Conservation (phyloP, 305 asterid genomes). For the Fraxinus paxiana region DNA sequence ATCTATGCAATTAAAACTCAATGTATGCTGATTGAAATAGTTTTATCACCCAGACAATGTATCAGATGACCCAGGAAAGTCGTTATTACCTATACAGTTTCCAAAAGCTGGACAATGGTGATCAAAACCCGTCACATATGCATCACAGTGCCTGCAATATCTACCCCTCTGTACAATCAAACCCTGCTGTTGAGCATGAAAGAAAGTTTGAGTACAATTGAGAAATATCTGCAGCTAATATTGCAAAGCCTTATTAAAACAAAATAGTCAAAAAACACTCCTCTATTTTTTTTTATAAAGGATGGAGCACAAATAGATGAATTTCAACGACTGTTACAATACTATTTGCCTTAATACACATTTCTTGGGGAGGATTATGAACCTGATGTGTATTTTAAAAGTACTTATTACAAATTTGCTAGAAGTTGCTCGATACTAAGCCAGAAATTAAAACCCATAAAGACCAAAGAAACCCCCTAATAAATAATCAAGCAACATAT, state of each 20-base stretch:
- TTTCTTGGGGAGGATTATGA: neutral
- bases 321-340: neutral
- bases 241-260: neutral
- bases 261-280: neutral
- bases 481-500: neutral
- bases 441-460: neutral
- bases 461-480: neutral
- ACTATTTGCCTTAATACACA: neutral
- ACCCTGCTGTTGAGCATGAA: conserved; percentile 27
- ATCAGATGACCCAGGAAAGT: neutral
- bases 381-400: neutral
- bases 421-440: neutral
- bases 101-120: conserved; percentile 70
- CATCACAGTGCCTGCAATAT: conserved; percentile 50
- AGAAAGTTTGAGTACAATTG: neutral
- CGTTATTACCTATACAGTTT: conserved; percentile 43
- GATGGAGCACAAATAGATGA: neutral
- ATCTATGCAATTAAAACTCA: neutral
- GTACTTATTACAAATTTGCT: neutral
- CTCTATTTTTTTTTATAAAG: neutral
- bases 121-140: conserved; percentile 45
- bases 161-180: conserved; percentile 28
- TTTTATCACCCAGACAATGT: neutral
- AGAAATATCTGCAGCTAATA: neutral
- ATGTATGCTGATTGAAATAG: neutral